Evolutionary conservation across 129 eudicot species (phyloP), one percentile per base, ranked within the genome.

Genomic region (Oenanthe sinensis): DNA sequence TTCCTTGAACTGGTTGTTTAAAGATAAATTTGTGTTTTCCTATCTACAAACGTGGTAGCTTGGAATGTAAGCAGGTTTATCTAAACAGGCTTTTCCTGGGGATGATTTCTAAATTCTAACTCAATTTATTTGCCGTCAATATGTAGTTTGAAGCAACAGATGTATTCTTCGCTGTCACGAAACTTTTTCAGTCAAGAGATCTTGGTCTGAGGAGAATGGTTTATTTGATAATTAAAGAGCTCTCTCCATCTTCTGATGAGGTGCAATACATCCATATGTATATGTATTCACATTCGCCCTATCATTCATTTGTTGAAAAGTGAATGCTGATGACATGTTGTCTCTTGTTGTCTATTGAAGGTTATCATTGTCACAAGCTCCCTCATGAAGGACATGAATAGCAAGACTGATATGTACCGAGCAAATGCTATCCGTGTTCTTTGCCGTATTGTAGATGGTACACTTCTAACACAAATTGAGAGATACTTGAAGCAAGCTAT

Each of bases 371-470:
- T 94, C 82, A 94, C 98, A 74, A 91, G 97, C 88, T 94, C 96
- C 52, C 87, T 94, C 5, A 91, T 94, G 97, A 94, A 94, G 90
- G 98, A 94, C 83, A 94, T 94, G 98, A 94, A 91, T 78, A 91
- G 98, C 93, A 90, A 90, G 78, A 94, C 97, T 76, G 98, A 91
- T 76, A 90, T 94, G 89, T 94, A 94, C 78, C 87, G 97, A 54
- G 97, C 98, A 80, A 91, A 94, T 89, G 96, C 97, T 68, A 91
- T 94, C 80, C 98, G 98, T 79, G 97, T 94, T 75, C 96, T 94
- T 16, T 91, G 98, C 50, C 89, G 92, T 30, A 94, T 94, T 71
- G 91, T 90, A 0, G 97, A 94, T 85, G 97, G 97, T 54, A 91
- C 96, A n/a, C 96, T 91, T 80, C 90, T 91, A 40, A 91, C 98